phyloP scores from a whole-genome alignment of 108 stramenopile species.

The Nannochloropsis gaditana region DNA sequence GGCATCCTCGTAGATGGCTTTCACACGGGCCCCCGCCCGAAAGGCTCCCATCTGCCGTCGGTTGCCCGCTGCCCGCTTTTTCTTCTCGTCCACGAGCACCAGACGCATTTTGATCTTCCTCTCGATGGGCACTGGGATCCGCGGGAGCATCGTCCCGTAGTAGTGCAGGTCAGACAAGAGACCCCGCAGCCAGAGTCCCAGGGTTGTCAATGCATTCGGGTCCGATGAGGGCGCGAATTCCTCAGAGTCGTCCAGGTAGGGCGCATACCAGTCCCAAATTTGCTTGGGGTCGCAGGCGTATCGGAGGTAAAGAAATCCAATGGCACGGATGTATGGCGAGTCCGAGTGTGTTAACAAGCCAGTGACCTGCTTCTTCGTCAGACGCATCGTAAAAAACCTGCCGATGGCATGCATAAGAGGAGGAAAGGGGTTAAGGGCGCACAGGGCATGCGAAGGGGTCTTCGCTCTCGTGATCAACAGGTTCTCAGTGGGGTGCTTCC shows the following conservation, averaged over 20 bases:
- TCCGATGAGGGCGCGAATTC: constrained; percentile 28
- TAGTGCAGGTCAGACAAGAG: constrained; percentile 75
- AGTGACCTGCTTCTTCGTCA: constrained; percentile 82
- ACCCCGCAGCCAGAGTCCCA: constrained; percentile 25
- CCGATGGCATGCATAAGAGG: constrained; percentile 32
- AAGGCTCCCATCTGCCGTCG: neutral
- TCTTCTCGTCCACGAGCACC: constrained; percentile 73
- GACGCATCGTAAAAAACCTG: constrained; percentile 71
- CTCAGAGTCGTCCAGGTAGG: constrained; percentile 82
- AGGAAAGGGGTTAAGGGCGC: neutral
- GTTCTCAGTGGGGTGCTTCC: no score
- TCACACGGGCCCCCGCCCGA: constrained; percentile 58
- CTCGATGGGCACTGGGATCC: constrained; percentile 79
- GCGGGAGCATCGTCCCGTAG: constrained; percentile 81
- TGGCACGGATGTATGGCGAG: constrained; percentile 81
- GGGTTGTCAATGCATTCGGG: constrained; percentile 26
- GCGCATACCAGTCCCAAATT: constrained; percentile 74
- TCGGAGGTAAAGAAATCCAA: constrained; percentile 89
- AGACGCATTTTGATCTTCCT: constrained; percentile 82
- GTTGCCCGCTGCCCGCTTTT: constrained; percentile 73
- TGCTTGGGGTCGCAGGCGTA: constrained; percentile 75
- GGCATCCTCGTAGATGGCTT: constrained; percentile 87
- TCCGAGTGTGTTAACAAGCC: constrained; percentile 74
- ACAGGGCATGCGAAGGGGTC: no score
- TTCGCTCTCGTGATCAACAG: no score